phyloP scores from a whole-genome alignment of 495 filamentous ascomycete genomes.

The Xylaria bambusicola region DNA sequence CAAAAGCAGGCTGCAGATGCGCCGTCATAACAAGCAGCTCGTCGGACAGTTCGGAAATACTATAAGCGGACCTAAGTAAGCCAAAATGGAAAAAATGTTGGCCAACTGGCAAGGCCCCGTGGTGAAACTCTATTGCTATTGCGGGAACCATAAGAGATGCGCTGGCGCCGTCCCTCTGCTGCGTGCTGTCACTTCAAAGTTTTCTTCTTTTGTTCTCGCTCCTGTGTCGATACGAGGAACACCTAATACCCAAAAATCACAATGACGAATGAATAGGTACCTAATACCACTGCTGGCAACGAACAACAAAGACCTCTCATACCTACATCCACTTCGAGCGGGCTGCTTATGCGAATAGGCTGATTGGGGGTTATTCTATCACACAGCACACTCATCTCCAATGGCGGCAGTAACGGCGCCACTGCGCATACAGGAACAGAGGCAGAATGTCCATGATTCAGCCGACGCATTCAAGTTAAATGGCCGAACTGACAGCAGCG shows the following conservation, averaged over 20 bases:
- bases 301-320: not conserved
- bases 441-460: not conserved
- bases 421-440: not conserved
- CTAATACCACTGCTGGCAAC: not conserved
- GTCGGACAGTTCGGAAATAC: constrained; percentile 17
- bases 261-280: not conserved
- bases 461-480: constrained; percentile 19
- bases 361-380: not conserved
- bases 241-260: not conserved
- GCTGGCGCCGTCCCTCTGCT: not conserved
- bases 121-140: constrained; percentile 16
- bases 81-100: not conserved
- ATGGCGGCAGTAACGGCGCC: constrained; percentile 30
- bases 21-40: not conserved
- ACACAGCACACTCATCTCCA: constrained; percentile 11
- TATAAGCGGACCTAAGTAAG: not conserved
- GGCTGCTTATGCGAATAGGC: not conserved
- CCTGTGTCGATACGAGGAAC: not conserved
- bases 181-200: not conserved
- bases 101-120: not conserved
- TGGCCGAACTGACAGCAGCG: constrained; percentile 34
- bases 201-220: not conserved
- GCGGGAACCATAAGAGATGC: not conserved
- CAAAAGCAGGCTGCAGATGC: not conserved
- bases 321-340: not conserved